These are phyloP conservation scores for Hexamita inflata DNA, from an alignment of 208 protist genomes.

Conservation along the genomic window DNA sequence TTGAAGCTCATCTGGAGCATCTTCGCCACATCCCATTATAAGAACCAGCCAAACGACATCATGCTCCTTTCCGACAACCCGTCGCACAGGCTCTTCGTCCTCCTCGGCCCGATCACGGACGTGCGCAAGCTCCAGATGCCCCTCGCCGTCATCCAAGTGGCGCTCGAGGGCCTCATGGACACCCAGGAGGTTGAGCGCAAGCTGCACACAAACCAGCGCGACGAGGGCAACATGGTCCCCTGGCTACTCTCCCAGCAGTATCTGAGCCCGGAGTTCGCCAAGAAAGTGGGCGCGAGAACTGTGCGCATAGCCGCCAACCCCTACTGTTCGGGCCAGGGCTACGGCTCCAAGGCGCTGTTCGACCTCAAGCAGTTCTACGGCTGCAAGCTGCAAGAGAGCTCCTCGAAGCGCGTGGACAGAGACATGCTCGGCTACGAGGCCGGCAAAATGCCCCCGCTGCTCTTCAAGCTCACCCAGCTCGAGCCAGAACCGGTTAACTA, in stretches of 20 bases:
- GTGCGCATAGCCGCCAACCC: slow-evolving; percentile 95
- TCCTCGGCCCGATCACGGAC: slow-evolving; percentile 58
- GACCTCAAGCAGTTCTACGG: slow-evolving; percentile 77
- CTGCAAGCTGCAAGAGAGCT: slow-evolving; percentile 63
- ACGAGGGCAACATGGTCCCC: slow-evolving; percentile 94
- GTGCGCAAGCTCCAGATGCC: slow-evolving; percentile 69
- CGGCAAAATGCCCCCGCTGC: too few species aligned
- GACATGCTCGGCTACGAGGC: too few species aligned
- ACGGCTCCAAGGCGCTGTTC: slow-evolving; percentile 74
- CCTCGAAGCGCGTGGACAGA: too few species aligned
- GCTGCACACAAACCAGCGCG: slow-evolving; percentile 64
- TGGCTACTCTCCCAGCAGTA: slow-evolving; percentile 85
- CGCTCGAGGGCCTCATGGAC: slow-evolving; percentile 58
- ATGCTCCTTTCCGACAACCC: slow-evolving; percentile 89
- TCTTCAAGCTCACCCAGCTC: too few species aligned
- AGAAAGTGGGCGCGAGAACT: slow-evolving; percentile 77
- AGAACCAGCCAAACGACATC: slow-evolving; percentile 98
- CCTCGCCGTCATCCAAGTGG: slow-evolving; percentile 81
- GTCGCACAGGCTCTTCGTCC: slow-evolving; percentile 88
- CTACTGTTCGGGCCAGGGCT: slow-evolving; percentile 75
- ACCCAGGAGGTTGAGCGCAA: slow-evolving; percentile 60
- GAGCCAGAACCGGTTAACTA: too few species aligned
- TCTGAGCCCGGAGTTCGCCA: slow-evolving; percentile 61
- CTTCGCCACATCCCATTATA: slow-evolving; percentile 81
- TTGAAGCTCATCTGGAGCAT: slow-evolving; percentile 81